Evolutionary conservation across 2,329 filamentous ascomycete genomes (phyloP), one percentile per base, ranked within the genome.

Genomic region (Ceratocystiopsis minuta): DNA sequence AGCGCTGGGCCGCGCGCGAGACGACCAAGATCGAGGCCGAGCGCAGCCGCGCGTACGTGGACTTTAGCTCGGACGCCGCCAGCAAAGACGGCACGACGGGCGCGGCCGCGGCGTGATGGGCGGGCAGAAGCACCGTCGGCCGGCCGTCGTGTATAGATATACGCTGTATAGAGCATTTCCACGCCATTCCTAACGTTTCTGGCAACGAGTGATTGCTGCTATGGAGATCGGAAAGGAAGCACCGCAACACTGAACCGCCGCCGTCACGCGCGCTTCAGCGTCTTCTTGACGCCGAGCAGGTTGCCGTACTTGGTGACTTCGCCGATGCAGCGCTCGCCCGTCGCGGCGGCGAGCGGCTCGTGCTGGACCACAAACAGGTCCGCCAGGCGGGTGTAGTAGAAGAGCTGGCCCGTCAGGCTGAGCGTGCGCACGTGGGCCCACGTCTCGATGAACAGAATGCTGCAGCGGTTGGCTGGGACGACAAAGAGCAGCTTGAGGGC

Each of bases 281-380:
- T 20, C 42, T 48, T 50, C 52, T 64, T 42, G 32, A 51, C 45
- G 6, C 49, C 49, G 1, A 51, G 40, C 33, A 51, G 45, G 24
- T 51, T 51, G 14, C 49, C 49, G 37, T 46, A 41, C 38, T 44
- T 45, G 36, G 48, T 36, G 13, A 51, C 47, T 5, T 51, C 44
- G 15, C 48, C 49, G 6, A 51, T 35, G 34, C 37, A 61, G 0
- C 52, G 46, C 10, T 64, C 48, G 1, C 59, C 57, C 49, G 64
- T 63, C 32, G 55, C 61, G 6, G 60, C 60, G 2, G 71, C 73
- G 36, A 90, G 63, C 43, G 64, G 60, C 45, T 73, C 67, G 68
- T 88, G 90, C 64, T 95, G 87, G 43, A 93, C 85, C 41, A 92
- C 57, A 53, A 92, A 82, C 39, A 78, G 63, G 58, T 93, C 83